Conservation (phyloP, 1,139 yeast genomes). For the Pichia norvegensis region DNA sequence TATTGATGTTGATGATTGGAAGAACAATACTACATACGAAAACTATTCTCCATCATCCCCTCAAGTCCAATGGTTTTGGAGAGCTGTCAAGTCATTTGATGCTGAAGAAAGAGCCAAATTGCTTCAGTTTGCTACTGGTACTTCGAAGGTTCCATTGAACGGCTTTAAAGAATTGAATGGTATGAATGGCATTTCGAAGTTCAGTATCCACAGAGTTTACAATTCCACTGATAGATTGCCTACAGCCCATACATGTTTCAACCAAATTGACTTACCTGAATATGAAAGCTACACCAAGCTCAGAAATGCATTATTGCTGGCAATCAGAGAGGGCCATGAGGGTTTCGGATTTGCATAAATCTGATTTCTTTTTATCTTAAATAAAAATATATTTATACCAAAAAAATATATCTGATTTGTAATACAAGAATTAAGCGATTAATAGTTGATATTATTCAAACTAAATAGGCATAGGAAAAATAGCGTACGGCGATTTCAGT, state of each 20-base stretch:
- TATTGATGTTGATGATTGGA: slow-evolving; percentile 95
- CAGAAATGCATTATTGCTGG: slow-evolving; percentile 71
- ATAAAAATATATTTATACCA: not conserved
- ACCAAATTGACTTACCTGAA: slow-evolving; percentile 89
- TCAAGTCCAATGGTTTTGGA: slow-evolving; percentile 96
- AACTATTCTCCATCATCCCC: slow-evolving; percentile 81
- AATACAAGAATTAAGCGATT: not conserved
- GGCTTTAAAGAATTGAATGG: slow-evolving; percentile 92
- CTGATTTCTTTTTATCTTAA: not conserved
- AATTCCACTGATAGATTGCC: slow-evolving; percentile 85
- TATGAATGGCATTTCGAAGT: slow-evolving; percentile 78
- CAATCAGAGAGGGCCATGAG: slow-evolving; percentile 91
- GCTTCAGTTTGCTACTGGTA: slow-evolving; percentile 94
- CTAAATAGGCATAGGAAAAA: too few relatives aligned
- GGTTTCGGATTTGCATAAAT: slow-evolving; percentile 85
- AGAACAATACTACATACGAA: slow-evolving; percentile 70
- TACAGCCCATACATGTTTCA: slow-evolving; percentile 93
- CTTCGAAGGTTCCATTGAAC: slow-evolving; percentile 90
- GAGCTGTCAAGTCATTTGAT: slow-evolving; percentile 93
- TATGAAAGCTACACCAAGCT: slow-evolving; percentile 83
- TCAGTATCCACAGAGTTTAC: slow-evolving; percentile 85
- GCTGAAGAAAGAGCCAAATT: slow-evolving; percentile 90
- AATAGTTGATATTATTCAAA: too few relatives aligned
- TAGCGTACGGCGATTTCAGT: too few relatives aligned
- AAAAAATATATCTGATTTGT: not conserved